These are phyloP conservation scores for Omphalea diandra DNA, from an alignment of 441 rosid genomes.

Conservation along the genomic window DNA sequence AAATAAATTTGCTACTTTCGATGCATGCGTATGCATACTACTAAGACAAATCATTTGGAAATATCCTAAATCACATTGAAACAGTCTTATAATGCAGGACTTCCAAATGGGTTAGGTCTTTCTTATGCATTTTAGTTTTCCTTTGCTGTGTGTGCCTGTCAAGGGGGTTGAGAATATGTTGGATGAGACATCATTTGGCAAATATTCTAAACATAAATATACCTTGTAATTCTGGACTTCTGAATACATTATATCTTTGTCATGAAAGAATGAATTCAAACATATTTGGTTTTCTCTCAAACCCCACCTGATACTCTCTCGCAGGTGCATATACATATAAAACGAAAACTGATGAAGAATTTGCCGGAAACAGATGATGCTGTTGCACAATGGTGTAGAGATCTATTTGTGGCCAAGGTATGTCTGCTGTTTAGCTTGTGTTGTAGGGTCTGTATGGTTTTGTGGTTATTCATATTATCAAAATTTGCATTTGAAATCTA, in stretches of 20 bases:
- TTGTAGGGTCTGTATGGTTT: neutral
- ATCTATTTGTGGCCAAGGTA: constrained; percentile 84
- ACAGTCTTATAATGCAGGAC: too few species aligned
- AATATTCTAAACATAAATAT: neutral
- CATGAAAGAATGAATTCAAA: neutral
- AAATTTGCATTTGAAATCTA: too few species aligned
- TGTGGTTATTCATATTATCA: neutral
- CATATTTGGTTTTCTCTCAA: neutral
- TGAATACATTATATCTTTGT: neutral
- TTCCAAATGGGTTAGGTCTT: too few species aligned
- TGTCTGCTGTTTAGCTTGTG: constrained; percentile 29
- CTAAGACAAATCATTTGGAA: too few species aligned
- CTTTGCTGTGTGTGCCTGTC: neutral
- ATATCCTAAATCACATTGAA: too few species aligned
- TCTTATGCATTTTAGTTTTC: neutral
- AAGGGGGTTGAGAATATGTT: neutral
- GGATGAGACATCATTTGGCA: neutral
- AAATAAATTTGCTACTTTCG: neutral
- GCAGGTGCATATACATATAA: constrained; percentile 84
- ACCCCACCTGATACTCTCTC: constrained; percentile 22
- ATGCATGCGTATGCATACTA: too few species aligned
- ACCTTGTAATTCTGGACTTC: neutral
- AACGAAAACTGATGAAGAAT: constrained; percentile 77
- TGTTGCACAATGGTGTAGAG: constrained; percentile 97
- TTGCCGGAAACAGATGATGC: constrained; percentile 89